A percentile compares a stretch with the other conserved stretches of the same genome.
phyloP scores from a whole-genome alignment of 139 green algal genomes.

The Yamagishiella unicocca region DNA sequence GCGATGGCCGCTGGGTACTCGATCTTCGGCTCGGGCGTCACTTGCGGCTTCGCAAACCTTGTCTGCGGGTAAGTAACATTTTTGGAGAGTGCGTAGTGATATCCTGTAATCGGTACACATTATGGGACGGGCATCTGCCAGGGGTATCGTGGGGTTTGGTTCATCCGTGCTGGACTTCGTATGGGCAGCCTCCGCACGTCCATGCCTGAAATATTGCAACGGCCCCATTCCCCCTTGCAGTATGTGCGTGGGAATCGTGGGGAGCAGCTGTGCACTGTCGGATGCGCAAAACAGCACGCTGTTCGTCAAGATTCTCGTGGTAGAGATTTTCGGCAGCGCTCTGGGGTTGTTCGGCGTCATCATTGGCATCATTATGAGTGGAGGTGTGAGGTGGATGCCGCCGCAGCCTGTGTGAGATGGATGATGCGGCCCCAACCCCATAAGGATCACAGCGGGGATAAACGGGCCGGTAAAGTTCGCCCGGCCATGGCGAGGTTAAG shows the following conservation, averaged over 20 bases:
- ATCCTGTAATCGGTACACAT: too few species aligned
- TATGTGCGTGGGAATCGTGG: conserved; percentile 98
- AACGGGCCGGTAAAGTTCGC: too few species aligned
- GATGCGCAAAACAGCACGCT: conserved; percentile 98
- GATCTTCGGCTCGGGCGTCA: conserved; percentile 94
- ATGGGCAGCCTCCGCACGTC: too few species aligned
- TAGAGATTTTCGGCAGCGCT: conserved; percentile 99
- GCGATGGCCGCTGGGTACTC: conserved; percentile 92
- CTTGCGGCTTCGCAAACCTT: conserved; percentile 96
- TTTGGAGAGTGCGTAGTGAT: too few species aligned
- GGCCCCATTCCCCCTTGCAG: conserved; percentile 63
- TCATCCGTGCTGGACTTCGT: too few species aligned
- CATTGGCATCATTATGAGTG: conserved; percentile 92
- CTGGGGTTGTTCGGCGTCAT: conserved; percentile 93
- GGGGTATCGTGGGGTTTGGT: too few species aligned
- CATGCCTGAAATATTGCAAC: too few species aligned
- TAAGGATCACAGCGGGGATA: too few species aligned
- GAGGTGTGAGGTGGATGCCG: conserved; percentile 58
- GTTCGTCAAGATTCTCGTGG: conserved; percentile 99
- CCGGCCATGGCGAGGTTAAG: too few species aligned
- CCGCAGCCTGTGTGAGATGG: too few species aligned
- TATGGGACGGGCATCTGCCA: too few species aligned
- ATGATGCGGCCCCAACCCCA: too few species aligned
- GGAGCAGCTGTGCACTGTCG: conserved; percentile 94
- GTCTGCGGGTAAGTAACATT: conserved; percentile 95